These are phyloP conservation scores for Globisporangium solare DNA, from an alignment of 352 stramenopile genomes.

Conservation along the genomic window DNA sequence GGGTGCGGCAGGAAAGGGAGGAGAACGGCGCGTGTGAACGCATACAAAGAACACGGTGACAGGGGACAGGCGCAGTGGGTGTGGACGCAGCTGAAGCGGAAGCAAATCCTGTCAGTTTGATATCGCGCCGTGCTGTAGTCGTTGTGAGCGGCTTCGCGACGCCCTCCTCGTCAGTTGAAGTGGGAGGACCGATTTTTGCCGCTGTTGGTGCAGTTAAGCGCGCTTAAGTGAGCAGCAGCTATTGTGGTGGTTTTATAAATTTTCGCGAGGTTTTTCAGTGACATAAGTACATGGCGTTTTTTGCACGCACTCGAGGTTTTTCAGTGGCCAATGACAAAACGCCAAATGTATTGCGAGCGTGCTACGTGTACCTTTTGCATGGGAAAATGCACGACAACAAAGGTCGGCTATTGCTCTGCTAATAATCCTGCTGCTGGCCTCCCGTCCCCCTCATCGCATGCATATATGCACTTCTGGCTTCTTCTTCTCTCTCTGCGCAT, in stretches of 20 bases:
- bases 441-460: not conserved
- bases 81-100: no score
- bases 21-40: no score
- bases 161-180: constrained; percentile 4
- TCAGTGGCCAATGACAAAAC: constrained; percentile 5
- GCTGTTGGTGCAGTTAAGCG: not conserved
- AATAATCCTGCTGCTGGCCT: no score
- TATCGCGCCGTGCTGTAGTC: no score
- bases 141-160: not conserved
- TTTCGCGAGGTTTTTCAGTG: constrained; percentile 2
- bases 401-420: no score
- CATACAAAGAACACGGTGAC: no score
- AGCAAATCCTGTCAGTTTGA: no score
- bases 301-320: not conserved
- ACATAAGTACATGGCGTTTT: not conserved
- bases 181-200: not conserved
- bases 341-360: constrained; percentile 5
- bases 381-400: not conserved
- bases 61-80: not conserved
- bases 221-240: not conserved
- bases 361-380: not conserved
- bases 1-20: no score
- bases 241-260: constrained; percentile 8
- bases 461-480: not conserved
- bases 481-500: not conserved